Percentiles rank a stretch among this genome's conserved stretches.
Evolutionary conservation across 176 grass and related monocot species (phyloP).

Genomic region (Canna indica): DNA sequence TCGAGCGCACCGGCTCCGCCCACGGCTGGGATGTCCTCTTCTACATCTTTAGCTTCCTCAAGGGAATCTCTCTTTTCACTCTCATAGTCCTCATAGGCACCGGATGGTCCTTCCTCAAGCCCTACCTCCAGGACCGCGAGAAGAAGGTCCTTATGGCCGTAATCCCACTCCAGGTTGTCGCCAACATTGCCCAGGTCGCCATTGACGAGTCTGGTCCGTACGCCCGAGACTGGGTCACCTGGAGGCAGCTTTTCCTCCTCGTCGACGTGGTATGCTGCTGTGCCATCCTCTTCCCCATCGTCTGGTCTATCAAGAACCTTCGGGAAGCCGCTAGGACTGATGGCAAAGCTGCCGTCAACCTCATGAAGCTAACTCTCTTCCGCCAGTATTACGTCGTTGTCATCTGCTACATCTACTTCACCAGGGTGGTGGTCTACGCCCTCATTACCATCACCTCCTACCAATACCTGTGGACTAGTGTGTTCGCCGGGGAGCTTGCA

Average conservation of each 20-base stretch:
- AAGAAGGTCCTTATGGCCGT: constrained; percentile 18
- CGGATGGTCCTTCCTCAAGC: constrained; percentile 13
- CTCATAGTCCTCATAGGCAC: constrained; percentile 16
- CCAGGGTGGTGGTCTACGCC: constrained; percentile 13
- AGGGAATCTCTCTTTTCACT: constrained; percentile 9
- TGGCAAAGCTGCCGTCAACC: constrained; percentile 14
- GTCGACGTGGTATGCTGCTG: constrained; percentile 11
- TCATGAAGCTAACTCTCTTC: constrained; percentile 11
- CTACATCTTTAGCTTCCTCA: constrained; percentile 16
- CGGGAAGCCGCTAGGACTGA: constrained; percentile 6
- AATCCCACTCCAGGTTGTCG: constrained; percentile 7
- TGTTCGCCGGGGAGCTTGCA: background rate
- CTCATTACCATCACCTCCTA: constrained; percentile 6
- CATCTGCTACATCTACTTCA: constrained; percentile 15
- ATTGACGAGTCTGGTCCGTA: constrained; percentile 10
- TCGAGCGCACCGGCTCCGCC: constrained; percentile 6
- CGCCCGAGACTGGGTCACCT: constrained; percentile 8
- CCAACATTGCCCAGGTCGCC: constrained; percentile 6
- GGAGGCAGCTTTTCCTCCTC: constrained; percentile 13
- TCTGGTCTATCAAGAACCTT: constrained; percentile 11
- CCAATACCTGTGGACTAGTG: background rate
- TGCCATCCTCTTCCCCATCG: constrained; percentile 4
- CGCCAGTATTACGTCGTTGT: constrained; percentile 5
- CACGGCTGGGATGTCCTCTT: constrained; percentile 11
- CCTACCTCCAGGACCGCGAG: constrained; percentile 16